Base-by-base conservation (phyloP, 345 rosid species). In the Erucastrum elatum region DNA sequence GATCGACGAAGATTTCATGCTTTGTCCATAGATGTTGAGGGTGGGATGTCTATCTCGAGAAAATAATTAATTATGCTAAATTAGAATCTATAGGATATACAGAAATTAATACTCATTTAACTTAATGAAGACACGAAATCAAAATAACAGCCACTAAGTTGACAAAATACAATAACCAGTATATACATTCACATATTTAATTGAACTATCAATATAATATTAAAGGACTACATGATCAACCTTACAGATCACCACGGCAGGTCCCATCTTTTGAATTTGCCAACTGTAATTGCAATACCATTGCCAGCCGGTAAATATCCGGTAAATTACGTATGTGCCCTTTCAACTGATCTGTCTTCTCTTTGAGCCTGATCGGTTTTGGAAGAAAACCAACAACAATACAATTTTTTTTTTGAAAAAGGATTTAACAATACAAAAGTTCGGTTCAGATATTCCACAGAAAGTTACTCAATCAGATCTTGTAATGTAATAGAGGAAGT, bases 281-380 rank as follows among this genome's bases (percentile, higher is more conserved):
- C 82, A 72, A 72, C 82, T 78, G 74, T 78, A 6, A 72, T 66
- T 66, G 51, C 68, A 58, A 31, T 72, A 16, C 17, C 8, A 30
- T 29, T 17, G 56, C 25, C 75, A 71, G 73, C 81, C 67, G 73
- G 62, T 75, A 77, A 29, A 6, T 69, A 25, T 26, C 5, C 58
- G 21, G 0, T n/a, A 0, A 63, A 44, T 31, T 21, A 72, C 81
- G 13, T 65, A 4, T 7, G 2, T 72, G 61, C 68, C 77, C 73
- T 6, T 61, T 61, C 13, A 68, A 39, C 15, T 31, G 30, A 5
- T 30, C 15, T 51, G 10, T 59, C 55, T 41, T 44, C n/a, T 70
- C 56, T 59, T 51, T 34, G 30, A 49, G 25, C 37, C 21, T 41
- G 4, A 72, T 31, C 68, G 73, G 53, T 67, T 2, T 58, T 72